Conservation (phyloP, 257 asterid genomes). For the Parsonsia alboflavescens region DNA sequence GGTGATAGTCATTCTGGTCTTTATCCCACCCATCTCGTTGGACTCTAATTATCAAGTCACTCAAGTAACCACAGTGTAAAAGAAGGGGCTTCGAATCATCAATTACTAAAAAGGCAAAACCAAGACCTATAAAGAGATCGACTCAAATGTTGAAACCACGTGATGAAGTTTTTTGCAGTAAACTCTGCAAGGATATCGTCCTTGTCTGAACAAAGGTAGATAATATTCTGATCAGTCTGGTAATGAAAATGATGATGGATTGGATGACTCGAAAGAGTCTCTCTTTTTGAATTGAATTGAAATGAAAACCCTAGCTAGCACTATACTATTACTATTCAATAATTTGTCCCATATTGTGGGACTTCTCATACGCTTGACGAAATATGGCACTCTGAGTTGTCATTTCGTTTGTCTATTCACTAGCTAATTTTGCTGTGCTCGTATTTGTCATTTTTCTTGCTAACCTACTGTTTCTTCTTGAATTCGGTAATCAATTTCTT, state of each 20-base stretch:
- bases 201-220: conserved; percentile 13
- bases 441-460: not conserved
- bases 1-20: not conserved
- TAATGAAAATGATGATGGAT: conserved; percentile 15
- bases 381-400: not conserved
- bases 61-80: not conserved
- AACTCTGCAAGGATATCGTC: conserved; percentile 1
- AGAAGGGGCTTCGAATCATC: not conserved
- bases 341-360: conserved; percentile 2
- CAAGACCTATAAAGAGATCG: not conserved
- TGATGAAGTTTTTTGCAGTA: not conserved
- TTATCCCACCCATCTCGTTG: not conserved
- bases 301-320: not conserved
- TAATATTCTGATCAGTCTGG: conserved; percentile 8
- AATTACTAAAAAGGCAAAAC: not conserved
- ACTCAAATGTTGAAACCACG: not conserved
- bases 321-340: too few relatives aligned
- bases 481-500: not conserved
- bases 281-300: not conserved
- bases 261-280: conserved; percentile 4
- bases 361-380: not conserved
- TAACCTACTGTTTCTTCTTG: not conserved
- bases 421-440: too few relatives aligned
- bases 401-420: conserved; percentile 21
- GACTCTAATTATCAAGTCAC: not conserved